Evolutionary conservation across 495 filamentous ascomycete species (phyloP).

Genomic region (Xanthoparmelia taractica): DNA sequence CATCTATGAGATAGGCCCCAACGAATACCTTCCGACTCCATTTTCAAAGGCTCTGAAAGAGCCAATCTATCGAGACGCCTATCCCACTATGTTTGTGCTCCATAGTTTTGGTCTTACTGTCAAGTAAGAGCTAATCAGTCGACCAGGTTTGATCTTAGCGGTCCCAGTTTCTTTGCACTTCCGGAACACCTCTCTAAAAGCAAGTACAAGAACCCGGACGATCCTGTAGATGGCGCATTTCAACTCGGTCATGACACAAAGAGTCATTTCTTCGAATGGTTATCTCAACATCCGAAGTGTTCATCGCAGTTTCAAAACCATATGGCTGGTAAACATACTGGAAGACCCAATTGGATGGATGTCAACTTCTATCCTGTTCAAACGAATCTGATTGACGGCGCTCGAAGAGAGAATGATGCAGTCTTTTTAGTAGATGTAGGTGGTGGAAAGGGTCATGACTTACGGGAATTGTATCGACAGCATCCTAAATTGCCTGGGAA

Average conservation of each 20-base stretch:
- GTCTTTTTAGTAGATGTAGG: conserved; percentile 51
- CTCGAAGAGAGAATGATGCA: conserved; percentile 15
- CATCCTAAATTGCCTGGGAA: conserved; percentile 32
- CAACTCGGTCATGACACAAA: conserved; percentile 30
- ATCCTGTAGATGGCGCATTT: conserved; percentile 29
- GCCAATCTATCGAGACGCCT: conserved; percentile 25
- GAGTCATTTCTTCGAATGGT: conserved; percentile 26
- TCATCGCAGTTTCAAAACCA: conserved; percentile 30
- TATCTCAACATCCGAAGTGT: conserved; percentile 24
- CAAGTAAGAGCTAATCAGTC: not conserved
- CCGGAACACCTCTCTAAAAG: conserved; percentile 29
- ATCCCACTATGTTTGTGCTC: not conserved
- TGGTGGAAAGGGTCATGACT: conserved; percentile 46
- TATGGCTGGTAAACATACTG: conserved; percentile 39
- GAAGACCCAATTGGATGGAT: conserved; percentile 42
- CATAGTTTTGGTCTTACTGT: not conserved
- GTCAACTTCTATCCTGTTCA: conserved; percentile 40
- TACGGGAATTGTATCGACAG: conserved; percentile 35
- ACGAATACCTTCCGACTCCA: conserved; percentile 35
- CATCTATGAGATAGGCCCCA: conserved; percentile 30
- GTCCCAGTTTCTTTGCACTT: conserved; percentile 28
- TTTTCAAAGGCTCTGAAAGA: conserved; percentile 33
- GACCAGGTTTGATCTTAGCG: conserved; percentile 19
- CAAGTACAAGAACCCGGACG: conserved; percentile 28
- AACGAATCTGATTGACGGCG: conserved; percentile 26